Evolutionary conservation across 1,284 basidiomycete species (phyloP), one percentile per base, ranked within the genome.

Genomic region (Schizopora paradoxa): DNA sequence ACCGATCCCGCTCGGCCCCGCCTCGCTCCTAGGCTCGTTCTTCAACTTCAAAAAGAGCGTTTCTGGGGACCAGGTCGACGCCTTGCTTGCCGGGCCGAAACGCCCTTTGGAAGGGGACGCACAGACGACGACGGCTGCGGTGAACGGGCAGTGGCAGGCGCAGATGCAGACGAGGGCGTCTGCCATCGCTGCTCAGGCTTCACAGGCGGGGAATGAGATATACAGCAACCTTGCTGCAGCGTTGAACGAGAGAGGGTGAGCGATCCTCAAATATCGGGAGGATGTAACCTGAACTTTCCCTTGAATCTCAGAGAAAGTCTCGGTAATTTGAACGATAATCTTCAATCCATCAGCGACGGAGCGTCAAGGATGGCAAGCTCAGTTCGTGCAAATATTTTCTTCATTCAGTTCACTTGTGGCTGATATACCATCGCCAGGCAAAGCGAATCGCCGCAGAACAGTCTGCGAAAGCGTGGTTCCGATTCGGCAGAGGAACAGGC

Each of bases 401-500:
- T 39, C 18, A 28, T 11, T 41, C n/a, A n/a, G n/a, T n/a, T n/a
- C n/a, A n/a, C n/a, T 8, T 36, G 19, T 56, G 11, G 39, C 49
- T 18, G 14, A 45, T 18, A n/a, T 4, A 21, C 5, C 36, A 40
- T 43, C 45, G 44, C 13, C 43, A 82, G 76, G 80, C 81, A 4
- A 84, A 82, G 57, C 65, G 69, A 35, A 56, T 82, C 13, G 82
- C 82, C 2, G 63, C 77, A 3, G 69, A 79, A 55, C 77, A 82
- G 53, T 69, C 71, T 2, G 70, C 76, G 16, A 83, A 77, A 61
- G 66, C 71, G 16, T 84, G 80, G 79, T 78, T 84, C 58, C 69
- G 72, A 5, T 70, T 54, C 19, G 33, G 33, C n/a, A n/a, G n/a
- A n/a, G n/a, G n/a, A n/a, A n/a, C n/a, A n/a, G n/a, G n/a, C n/a